Conservation (phyloP, 1,284 basidiomycete genomes). For the Cystobasidium pallidum region DNA sequence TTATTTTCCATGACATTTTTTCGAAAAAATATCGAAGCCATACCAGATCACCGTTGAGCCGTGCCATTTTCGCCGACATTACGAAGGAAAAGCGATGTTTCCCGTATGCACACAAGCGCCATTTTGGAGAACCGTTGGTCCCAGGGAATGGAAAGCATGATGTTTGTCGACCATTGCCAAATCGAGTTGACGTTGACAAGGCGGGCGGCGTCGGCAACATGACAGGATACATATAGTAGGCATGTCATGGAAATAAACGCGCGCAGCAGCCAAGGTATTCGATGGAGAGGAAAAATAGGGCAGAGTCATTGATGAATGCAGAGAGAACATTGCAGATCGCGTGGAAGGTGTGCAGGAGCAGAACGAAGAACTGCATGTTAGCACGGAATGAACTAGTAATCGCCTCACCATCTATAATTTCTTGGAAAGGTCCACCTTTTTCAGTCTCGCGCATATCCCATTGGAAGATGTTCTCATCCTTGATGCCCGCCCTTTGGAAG, state of each 20-base stretch:
- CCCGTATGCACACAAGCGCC: conserved; percentile 2
- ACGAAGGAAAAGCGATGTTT: neutral
- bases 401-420: conserved; percentile 75
- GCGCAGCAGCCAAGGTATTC: conserved; percentile 24
- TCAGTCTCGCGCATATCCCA: conserved; percentile 98
- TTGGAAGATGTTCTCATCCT: conserved; percentile 90
- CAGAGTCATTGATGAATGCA: neutral
- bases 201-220: conserved; percentile 22
- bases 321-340: neutral
- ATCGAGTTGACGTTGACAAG: neutral
- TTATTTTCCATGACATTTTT: conserved; percentile 11
- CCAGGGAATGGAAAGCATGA: neutral
- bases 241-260: conserved; percentile 17
- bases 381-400: conserved; percentile 6
- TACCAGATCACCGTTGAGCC: neutral
- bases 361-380: neutral
- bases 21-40: neutral
- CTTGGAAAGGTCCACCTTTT: conserved; percentile 94
- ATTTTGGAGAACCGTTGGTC: conserved; percentile 4
- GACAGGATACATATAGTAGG: conserved; percentile 6
- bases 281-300: neutral
- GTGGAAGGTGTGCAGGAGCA: neutral
- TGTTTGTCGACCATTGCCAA: conserved; percentile 5
- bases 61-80: neutral
- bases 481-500: conserved; percentile 88